Percentiles rank a stretch among this genome's conserved stretches.
Evolutionary conservation across 2,329 filamentous ascomycete species (phyloP).

Genomic region (Pleochaeta shiraiana): DNA sequence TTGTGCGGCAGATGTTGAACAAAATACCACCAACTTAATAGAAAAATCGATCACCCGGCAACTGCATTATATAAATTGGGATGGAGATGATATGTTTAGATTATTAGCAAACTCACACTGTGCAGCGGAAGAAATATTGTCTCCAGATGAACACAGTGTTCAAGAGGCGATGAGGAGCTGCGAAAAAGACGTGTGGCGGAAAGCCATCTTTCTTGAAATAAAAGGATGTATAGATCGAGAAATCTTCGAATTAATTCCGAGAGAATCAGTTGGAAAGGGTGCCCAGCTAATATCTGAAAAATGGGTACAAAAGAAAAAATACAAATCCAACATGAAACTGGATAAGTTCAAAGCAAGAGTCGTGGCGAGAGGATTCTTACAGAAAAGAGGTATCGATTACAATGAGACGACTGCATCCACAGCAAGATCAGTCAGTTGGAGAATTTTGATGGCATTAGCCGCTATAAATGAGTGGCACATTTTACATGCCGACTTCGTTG

Average conservation of each 20-base stretch:
- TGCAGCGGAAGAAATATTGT: background rate
- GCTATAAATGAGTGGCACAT: background rate
- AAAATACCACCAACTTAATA: background rate
- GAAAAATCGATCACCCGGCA: background rate
- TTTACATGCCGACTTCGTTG: background rate
- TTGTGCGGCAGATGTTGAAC: background rate
- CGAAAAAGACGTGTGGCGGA: background rate
- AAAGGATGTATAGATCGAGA: background rate
- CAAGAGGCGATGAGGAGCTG: background rate
- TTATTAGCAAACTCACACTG: background rate
- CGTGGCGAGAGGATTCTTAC: background rate
- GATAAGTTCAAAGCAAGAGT: slow-evolving; percentile 1
- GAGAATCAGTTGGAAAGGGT: no score
- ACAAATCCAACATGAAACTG: background rate
- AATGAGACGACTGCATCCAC: background rate
- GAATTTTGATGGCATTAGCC: slow-evolving; percentile 1
- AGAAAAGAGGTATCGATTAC: background rate
- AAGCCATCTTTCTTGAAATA: background rate
- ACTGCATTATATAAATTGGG: background rate
- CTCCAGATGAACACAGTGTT: background rate
- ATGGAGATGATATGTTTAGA: slow-evolving; percentile 2
- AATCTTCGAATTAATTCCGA: background rate
- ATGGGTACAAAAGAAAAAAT: slow-evolving; percentile 1
- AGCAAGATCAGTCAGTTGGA: background rate
- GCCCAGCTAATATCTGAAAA: no score